A percentile compares a stretch with the other conserved stretches of the same genome.
These are phyloP conservation scores for Camellia granthamiana DNA, from an alignment of 148 eudicot genomes.

Conservation along the genomic window DNA sequence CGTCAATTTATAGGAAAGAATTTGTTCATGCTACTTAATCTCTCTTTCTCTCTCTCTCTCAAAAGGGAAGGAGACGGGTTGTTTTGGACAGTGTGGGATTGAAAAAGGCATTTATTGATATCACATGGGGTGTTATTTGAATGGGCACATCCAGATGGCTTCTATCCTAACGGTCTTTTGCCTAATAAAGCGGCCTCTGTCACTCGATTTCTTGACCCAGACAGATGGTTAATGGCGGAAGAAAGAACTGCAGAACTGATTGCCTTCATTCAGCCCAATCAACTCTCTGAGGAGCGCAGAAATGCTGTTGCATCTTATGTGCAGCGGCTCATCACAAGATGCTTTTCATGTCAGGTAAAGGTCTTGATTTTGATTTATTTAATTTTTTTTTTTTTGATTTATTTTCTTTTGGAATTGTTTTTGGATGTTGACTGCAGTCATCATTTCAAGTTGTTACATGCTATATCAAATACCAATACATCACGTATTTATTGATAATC, in stretches of 20 bases:
- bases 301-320: slow-evolving; percentile 71
- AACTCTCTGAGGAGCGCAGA: slow-evolving; percentile 58
- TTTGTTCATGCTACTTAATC: not conserved
- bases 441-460: no score
- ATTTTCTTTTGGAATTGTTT: no score
- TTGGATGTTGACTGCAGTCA: no score
- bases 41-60: not conserved
- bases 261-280: slow-evolving; percentile 65
- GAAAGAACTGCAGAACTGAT: slow-evolving; percentile 64
- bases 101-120: slow-evolving; percentile 9
- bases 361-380: not conserved
- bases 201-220: slow-evolving; percentile 44
- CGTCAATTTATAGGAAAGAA: not conserved
- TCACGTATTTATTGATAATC: no score
- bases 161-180: slow-evolving; percentile 60
- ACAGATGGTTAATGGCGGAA: slow-evolving; percentile 63
- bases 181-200: slow-evolving; percentile 41
- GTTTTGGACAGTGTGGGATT: not conserved
- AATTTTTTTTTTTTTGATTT: no score
- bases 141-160: slow-evolving; percentile 30
- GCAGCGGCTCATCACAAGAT: slow-evolving; percentile 51
- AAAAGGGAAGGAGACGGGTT: slow-evolving; percentile 1
- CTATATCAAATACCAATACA: no score
- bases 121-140: slow-evolving; percentile 37
- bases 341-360: slow-evolving; percentile 70